Conservation (phyloP, 306 rosid genomes). For the Malus asiatica region DNA sequence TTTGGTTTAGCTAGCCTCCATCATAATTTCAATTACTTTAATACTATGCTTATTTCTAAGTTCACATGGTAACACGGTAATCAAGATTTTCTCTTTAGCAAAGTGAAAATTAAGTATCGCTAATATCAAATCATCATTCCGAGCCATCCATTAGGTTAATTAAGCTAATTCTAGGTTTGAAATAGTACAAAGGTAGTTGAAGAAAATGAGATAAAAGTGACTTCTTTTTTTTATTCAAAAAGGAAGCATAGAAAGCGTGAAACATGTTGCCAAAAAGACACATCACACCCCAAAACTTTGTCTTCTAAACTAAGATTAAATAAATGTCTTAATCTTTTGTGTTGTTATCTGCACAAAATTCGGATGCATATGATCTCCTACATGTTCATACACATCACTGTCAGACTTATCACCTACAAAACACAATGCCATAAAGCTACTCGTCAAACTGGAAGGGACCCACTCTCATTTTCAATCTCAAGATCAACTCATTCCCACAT, state of each 20-base stretch:
- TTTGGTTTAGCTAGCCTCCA: too few relatives aligned
- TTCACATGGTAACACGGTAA: too few relatives aligned
- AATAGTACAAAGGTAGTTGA: neutral
- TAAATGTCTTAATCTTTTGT: neutral
- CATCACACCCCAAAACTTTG: neutral
- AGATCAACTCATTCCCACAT: neutral
- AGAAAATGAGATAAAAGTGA: neutral
- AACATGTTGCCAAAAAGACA: neutral
- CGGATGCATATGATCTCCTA: neutral
- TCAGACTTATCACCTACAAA: neutral
- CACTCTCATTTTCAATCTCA: neutral
- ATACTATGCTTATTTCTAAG: too few relatives aligned
- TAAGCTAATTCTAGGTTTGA: too few relatives aligned
- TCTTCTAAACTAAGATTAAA: neutral
- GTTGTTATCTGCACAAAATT: neutral
- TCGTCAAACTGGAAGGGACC: neutral
- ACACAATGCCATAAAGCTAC: neutral
- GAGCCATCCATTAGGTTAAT: neutral
- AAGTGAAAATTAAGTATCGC: neutral
- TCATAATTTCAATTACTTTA: too few relatives aligned
- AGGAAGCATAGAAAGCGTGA: neutral
- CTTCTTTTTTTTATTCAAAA: neutral
- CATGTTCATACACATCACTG: neutral
- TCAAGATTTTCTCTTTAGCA: too few relatives aligned
- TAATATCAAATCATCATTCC: neutral